A percentile compares a stretch with the other conserved stretches of the same genome.
phyloP scores from a whole-genome alignment of 768 basidiomycete genomes.

The Pisolithus tinctorius region DNA sequence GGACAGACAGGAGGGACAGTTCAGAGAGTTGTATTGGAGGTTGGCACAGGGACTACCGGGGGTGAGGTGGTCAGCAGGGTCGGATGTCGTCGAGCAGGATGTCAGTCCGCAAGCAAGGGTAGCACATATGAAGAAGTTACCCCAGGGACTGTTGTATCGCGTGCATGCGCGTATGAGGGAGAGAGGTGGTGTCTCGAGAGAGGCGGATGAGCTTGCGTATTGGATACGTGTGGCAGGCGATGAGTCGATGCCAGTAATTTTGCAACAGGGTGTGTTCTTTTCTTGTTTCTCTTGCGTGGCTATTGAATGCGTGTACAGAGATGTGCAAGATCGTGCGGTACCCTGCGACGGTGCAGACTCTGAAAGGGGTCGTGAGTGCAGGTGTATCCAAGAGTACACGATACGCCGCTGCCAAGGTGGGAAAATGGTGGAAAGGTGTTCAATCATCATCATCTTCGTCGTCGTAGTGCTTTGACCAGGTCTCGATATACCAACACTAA shows the following conservation, averaged over 20 bases:
- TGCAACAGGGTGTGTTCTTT: conserved; percentile 42
- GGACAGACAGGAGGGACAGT: conserved; percentile 70
- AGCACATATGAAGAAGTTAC: conserved; percentile 73
- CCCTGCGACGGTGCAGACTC: conserved; percentile 76
- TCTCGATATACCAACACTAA: not conserved
- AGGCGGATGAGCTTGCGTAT: conserved; percentile 67
- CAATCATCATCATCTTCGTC: conserved; percentile 1
- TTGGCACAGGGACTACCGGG: conserved; percentile 75
- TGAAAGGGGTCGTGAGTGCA: conserved; percentile 83
- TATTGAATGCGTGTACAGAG: conserved; percentile 38
- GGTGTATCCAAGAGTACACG: conserved; percentile 72
- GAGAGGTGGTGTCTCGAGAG: conserved; percentile 30
- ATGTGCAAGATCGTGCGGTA: conserved; percentile 70
- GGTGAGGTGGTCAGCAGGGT: conserved; percentile 59
- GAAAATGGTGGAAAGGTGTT: conserved; percentile 70
- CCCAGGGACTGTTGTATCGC: conserved; percentile 52
- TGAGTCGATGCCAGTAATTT: conserved; percentile 41
- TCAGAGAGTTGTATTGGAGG: conserved; percentile 80
- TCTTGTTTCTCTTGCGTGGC: not conserved
- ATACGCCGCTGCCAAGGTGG: conserved; percentile 70
- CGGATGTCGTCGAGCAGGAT: conserved; percentile 66
- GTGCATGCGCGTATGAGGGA: conserved; percentile 37
- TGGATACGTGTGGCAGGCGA: conserved; percentile 71
- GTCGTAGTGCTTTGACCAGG: too few species aligned
- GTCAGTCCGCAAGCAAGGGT: conserved; percentile 57